A percentile compares a stretch with the other conserved stretches of the same genome.
Evolutionary conservation across 2,329 filamentous ascomycete species (phyloP).

Genomic region (Hypoxylon sp.): DNA sequence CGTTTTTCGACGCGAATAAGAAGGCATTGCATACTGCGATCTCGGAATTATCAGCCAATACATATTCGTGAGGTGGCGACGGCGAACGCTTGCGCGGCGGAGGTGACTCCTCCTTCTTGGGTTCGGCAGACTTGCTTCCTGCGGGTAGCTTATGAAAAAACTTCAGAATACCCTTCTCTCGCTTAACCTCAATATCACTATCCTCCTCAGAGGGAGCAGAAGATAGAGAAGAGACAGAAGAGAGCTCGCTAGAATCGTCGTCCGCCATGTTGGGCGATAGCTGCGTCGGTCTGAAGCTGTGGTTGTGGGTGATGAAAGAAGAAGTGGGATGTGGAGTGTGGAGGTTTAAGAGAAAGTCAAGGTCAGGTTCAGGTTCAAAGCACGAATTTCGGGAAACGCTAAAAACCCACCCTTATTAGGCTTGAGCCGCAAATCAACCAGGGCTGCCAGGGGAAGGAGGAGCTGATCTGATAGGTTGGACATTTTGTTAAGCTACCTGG

Average conservation of each 20-base stretch:
- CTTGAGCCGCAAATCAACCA: constrained; percentile 46
- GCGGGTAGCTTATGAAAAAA: constrained; percentile 70
- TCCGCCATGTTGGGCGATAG: constrained; percentile 59
- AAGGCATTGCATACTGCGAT: constrained; percentile 78
- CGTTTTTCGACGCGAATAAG: constrained; percentile 57
- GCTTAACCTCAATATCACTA: constrained; percentile 58
- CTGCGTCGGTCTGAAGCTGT: constrained; percentile 10
- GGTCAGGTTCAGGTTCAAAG: constrained; percentile 28
- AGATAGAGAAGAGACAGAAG: constrained; percentile 62
- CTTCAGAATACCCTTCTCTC: constrained; percentile 69
- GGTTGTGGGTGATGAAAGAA: constrained; percentile 9
- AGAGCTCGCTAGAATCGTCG: constrained; percentile 71
- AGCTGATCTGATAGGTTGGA: constrained; percentile 45
- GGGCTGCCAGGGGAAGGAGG: constrained; percentile 39
- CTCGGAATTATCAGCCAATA: constrained; percentile 87
- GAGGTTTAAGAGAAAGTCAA: constrained; percentile 40
- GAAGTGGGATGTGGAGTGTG: constrained; percentile 33
- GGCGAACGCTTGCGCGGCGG: constrained; percentile 80
- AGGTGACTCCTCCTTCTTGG: constrained; percentile 68
- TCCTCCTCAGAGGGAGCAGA: constrained; percentile 62
- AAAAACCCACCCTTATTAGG: constrained; percentile 44
- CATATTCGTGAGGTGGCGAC: constrained; percentile 89
- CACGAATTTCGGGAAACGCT: constrained; percentile 47
- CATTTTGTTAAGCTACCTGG: constrained; percentile 41
- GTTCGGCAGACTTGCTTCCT: constrained; percentile 49